These are phyloP conservation scores for Teratosphaeriaceae sp. DNA, from an alignment of 2,329 filamentous ascomycete genomes.

Conservation along the genomic window DNA sequence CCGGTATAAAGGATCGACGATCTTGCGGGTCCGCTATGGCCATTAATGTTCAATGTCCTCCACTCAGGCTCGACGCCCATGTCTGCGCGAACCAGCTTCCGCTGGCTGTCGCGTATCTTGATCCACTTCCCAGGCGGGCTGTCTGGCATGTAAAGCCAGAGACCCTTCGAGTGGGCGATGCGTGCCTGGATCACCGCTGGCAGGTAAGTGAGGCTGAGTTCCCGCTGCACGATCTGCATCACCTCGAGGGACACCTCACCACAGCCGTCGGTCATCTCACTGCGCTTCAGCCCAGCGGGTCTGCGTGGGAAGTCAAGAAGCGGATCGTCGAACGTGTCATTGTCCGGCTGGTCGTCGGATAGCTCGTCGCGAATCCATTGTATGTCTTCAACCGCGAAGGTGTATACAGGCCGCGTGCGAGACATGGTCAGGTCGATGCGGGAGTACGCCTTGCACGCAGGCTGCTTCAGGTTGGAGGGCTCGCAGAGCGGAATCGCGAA, in stretches of 20 bases:
- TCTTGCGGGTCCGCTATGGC: constrained; percentile 40
- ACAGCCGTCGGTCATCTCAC: constrained; percentile 51
- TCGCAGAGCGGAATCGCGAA: constrained; percentile 33
- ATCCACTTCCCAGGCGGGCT: not conserved
- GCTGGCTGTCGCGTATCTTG: constrained; percentile 38
- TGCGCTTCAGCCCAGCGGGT: not conserved
- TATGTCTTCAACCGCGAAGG: constrained; percentile 34
- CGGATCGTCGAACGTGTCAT: constrained; percentile 31
- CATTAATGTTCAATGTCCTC: constrained; percentile 54
- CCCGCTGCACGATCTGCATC: not conserved
- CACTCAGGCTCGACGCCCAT: constrained; percentile 19
- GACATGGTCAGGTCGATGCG: constrained; percentile 39
- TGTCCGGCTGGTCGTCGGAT: constrained; percentile 25
- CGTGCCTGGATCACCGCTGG: constrained; percentile 64
- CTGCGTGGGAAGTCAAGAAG: not conserved
- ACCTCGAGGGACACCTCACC: not conserved
- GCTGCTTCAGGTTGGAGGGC: constrained; percentile 32
- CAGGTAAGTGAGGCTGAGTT: constrained; percentile 28
- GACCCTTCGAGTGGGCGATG: constrained; percentile 66
- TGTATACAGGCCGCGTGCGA: constrained; percentile 30
- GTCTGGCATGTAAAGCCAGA: constrained; percentile 53
- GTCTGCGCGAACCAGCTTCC: constrained; percentile 45
- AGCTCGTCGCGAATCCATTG: constrained; percentile 2
- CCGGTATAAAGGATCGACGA: constrained; percentile 58
- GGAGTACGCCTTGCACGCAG: constrained; percentile 37